A percentile compares a stretch with the other conserved stretches of the same genome.
Conservation (phyloP, 179 eudicot species). For the Dionaea muscipula region DNA sequence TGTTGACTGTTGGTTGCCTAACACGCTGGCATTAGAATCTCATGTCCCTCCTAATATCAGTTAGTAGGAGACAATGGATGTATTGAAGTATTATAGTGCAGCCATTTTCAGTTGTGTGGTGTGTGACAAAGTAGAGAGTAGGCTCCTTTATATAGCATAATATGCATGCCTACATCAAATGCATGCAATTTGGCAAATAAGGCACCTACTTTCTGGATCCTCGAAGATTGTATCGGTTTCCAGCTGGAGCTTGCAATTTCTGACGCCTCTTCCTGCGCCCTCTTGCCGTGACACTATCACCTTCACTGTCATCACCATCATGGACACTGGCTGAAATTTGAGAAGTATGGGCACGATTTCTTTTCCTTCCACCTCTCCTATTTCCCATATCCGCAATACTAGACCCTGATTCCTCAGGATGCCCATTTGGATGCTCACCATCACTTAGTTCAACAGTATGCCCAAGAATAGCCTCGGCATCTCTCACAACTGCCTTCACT, state of each 20-base stretch:
- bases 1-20: no score
- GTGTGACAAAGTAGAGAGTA: no score
- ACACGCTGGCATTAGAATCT: no score
- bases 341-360: conserved; percentile 40
- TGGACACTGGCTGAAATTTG: conserved; percentile 41
- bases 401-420: conserved; percentile 42
- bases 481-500: conserved; percentile 52
- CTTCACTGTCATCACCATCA: conserved; percentile 55
- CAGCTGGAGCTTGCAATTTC: conserved; percentile 42
- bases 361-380: conserved; percentile 39
- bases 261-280: conserved; percentile 64
- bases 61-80: no score
- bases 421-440: conserved; percentile 26
- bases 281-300: conserved; percentile 47
- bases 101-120: no score
- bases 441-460: conserved; percentile 29
- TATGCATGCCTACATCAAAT: background rate
- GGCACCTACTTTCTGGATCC: conserved; percentile 52
- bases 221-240: conserved; percentile 68
- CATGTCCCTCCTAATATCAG: no score
- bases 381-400: conserved; percentile 26
- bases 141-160: no score
- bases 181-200: background rate
- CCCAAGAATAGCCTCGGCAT: conserved; percentile 46
- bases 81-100: no score